Evolutionary conservation across 768 basidiomycete species (phyloP).

Genomic region (Cystobasidium tubakii): DNA sequence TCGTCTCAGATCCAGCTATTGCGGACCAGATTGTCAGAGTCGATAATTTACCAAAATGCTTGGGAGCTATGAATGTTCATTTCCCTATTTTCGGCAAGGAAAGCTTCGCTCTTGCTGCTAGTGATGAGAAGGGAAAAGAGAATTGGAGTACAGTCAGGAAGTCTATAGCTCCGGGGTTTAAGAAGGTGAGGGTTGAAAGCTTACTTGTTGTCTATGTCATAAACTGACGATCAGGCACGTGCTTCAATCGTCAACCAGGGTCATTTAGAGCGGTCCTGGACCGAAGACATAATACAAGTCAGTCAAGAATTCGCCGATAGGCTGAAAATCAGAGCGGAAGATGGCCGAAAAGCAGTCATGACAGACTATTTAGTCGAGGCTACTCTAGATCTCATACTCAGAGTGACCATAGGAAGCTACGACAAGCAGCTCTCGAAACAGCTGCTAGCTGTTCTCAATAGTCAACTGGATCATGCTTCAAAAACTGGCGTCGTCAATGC

Average conservation of each 20-base stretch:
- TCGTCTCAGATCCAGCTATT: constrained; percentile 20
- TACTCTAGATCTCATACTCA: constrained; percentile 30
- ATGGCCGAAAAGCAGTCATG: constrained; percentile 18
- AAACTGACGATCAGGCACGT: background rate
- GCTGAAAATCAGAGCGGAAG: background rate
- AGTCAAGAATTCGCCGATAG: constrained; percentile 11
- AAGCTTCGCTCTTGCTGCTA: constrained; percentile 30
- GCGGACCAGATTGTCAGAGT: constrained; percentile 32
- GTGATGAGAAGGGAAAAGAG: constrained; percentile 27
- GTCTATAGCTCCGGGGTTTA: constrained; percentile 32
- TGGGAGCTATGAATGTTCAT: constrained; percentile 25
- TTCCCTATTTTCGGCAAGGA: constrained; percentile 34
- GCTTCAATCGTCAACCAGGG: background rate
- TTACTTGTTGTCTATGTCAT: too few relatives aligned
- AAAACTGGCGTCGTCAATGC: constrained; percentile 21
- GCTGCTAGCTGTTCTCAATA: constrained; percentile 15
- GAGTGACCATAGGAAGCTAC: constrained; percentile 28
- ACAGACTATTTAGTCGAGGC: constrained; percentile 31
- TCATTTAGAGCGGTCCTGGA: constrained; percentile 30
- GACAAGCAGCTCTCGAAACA: constrained; percentile 1
- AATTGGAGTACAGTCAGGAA: constrained; percentile 32
- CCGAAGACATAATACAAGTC: constrained; percentile 18
- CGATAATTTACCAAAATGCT: constrained; percentile 33
- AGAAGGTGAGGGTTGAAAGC: too few relatives aligned
- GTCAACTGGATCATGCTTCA: constrained; percentile 29